A percentile compares a stretch with the other conserved stretches of the same genome.
Conservation (phyloP, 1,284 basidiomycete species). For the Caloboletus firmus region DNA sequence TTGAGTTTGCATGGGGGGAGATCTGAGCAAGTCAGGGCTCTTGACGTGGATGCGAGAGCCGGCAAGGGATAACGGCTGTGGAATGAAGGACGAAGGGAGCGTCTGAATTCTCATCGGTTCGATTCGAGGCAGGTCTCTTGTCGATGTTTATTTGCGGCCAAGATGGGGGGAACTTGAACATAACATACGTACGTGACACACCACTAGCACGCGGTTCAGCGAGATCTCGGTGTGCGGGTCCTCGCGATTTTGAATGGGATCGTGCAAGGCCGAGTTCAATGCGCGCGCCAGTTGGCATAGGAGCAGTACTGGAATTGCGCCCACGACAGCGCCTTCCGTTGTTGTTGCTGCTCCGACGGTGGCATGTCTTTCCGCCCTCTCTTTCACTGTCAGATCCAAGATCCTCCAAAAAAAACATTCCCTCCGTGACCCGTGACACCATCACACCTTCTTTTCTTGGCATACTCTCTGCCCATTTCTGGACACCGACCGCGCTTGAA, state of each 20-base stretch:
- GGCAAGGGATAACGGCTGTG: constrained; percentile 13
- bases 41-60: constrained; percentile 16
- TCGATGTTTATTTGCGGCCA: constrained; percentile 32
- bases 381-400: constrained; percentile 10
- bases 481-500: constrained; percentile 3
- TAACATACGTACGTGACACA: constrained; percentile 29
- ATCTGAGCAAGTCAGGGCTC: constrained; percentile 13
- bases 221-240: constrained; percentile 9
- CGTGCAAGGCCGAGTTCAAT: too few species aligned
- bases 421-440: constrained; percentile 22
- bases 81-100: constrained; percentile 17
- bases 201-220: constrained; percentile 11
- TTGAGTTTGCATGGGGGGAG: constrained; percentile 27
- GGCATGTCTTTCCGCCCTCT: not conserved
- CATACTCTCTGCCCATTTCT: constrained; percentile 12
- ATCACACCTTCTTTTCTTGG: constrained; percentile 19
- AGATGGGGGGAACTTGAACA: constrained; percentile 16
- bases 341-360: not conserved
- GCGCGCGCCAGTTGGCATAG: constrained; percentile 11
- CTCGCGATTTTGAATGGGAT: too few species aligned
- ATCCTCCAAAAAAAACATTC: constrained; percentile 12
- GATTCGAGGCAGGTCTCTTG: constrained; percentile 21
- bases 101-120: constrained; percentile 29
- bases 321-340: constrained; percentile 1
- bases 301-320: constrained; percentile 2